phyloP scores from a whole-genome alignment of 2,329 filamentous ascomycete species.

The Sporothrix variecibatus region DNA sequence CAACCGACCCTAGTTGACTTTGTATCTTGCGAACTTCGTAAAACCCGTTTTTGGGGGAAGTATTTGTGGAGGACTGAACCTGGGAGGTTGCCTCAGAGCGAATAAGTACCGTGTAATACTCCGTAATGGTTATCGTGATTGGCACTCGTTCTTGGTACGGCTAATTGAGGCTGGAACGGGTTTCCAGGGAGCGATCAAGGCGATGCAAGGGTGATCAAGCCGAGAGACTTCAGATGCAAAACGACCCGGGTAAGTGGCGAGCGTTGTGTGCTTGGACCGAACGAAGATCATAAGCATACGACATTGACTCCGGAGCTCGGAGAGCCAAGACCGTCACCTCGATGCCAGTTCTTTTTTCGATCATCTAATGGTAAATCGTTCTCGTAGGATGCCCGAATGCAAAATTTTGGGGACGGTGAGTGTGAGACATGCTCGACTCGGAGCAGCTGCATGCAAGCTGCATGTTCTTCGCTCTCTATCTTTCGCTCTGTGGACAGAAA shows the following conservation, averaged over 20 bases:
- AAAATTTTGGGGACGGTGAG: slow-evolving; percentile 4
- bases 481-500: neutral
- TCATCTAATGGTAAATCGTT: neutral
- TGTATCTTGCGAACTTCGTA: too few relatives aligned
- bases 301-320: neutral
- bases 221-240: neutral
- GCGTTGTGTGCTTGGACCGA: neutral
- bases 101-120: neutral
- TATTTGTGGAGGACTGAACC: neutral
- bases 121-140: neutral
- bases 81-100: neutral
- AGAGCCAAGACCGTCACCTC: neutral
- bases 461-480: neutral
- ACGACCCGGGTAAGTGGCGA: neutral
- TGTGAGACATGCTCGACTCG: slow-evolving; percentile 1
- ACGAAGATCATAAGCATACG: neutral
- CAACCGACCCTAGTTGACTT: neutral
- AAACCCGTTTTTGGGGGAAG: slow-evolving; percentile 3
- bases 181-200: slow-evolving; percentile 6
- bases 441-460: neutral
- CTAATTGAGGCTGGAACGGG: neutral
- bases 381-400: neutral
- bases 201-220: slow-evolving; percentile 1
- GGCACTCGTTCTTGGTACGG: neutral
- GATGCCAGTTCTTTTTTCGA: neutral